Evolutionary conservation across 2,329 filamentous ascomycete genomes (phyloP), one percentile per base, ranked within the genome.

Genomic region (Pseudogymnoascus pannorum): DNA sequence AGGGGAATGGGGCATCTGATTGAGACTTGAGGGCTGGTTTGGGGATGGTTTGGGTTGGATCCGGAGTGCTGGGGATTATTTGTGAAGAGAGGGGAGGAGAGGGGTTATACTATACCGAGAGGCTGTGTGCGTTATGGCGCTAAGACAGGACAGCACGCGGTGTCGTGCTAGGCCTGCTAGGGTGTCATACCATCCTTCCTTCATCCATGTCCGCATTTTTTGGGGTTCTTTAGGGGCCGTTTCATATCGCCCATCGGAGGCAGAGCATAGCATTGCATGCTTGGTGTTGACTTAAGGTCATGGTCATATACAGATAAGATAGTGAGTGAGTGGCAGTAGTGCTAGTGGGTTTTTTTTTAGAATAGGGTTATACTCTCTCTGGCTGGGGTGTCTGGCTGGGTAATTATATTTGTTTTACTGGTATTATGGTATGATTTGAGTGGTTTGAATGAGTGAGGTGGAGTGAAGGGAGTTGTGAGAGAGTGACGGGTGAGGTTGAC

Each of bases 1-100:
- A 61, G 36, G 11, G 48, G 51, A 11, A 61, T 61, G 60, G 60
- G 26, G 48, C 44, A 58, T 36, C 35, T 61, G 26, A 22, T 61
- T 51, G 51, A 61, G 54, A 29, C 26, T 31, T 57, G 20, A 18
- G 11, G 7, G 24, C 8, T 26, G 20, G 16, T 12, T 6, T n/a
- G 11, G 33, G 14, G 5, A 4, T 12, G 7, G 33, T 35, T 4
- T 14, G 33, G 33, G 9, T 20, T 20, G 9, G 38, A 18, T 40
- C 5, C 3, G 2, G 35, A 18, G 18, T 22, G 40, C 5, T 44
- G 20, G 5, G 9, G 5, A 22, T 44, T 44, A 20, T 16, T 16
- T n/a, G n/a, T n/a, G n/a, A n/a, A n/a, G 2, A 16, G 14, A 6
- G 14, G 14, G 33, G n/a, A 4, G 16, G 36, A 9, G n/a, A 18